Evolutionary conservation across 305 asterid species (phyloP), one percentile per base, ranked within the genome.

Genomic region (Petunia hybrid): DNA sequence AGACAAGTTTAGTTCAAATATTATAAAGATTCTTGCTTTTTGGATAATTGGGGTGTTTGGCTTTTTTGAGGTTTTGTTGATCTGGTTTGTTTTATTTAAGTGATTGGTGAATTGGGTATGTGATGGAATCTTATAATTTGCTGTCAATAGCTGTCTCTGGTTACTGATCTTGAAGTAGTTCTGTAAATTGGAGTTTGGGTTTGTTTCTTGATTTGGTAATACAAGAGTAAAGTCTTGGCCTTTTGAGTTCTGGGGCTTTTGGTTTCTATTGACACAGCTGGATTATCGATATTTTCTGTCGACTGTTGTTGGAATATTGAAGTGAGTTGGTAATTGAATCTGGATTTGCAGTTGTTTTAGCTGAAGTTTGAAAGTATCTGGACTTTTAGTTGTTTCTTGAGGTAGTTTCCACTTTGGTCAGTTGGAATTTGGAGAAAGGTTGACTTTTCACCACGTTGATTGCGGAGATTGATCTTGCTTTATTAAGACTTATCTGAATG

Each of bases 391-490:
- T 64, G 40, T 13, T 48, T 79, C 7, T 66, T 36, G 75, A 48
- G 81, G 61, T 62, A 46, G 76, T 67, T 46, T 53, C 70, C 63
- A 48, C 60, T 55, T 35, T 78, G 14, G 43, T 48, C 81, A 35
- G 61, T 78, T 40, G 61, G 63, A 39, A 64, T 5, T 36, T 14
- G 14, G 36, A 78, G 74, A 67, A 1, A 31, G 62, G 61, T 55
- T 36, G 73, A 62, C 48, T 64, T 39, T 22, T 63, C 41, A 48
- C 62, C 62, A 46, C 38, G 13, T 67, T 66, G 63, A 68, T 71
- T 81, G 76, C 67, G 66, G 84, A 81, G 83, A 69, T 75, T 81
- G 83, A 38, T 69, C 80, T 41, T 63, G 80, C 85, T 87, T 80
- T 83, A 76, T 77, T 75, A 46, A 70, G 74, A 80, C 9, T 57